These are phyloP conservation scores for Heliamphora pulchella DNA, from an alignment of 179 eudicot genomes.

Conservation along the genomic window DNA sequence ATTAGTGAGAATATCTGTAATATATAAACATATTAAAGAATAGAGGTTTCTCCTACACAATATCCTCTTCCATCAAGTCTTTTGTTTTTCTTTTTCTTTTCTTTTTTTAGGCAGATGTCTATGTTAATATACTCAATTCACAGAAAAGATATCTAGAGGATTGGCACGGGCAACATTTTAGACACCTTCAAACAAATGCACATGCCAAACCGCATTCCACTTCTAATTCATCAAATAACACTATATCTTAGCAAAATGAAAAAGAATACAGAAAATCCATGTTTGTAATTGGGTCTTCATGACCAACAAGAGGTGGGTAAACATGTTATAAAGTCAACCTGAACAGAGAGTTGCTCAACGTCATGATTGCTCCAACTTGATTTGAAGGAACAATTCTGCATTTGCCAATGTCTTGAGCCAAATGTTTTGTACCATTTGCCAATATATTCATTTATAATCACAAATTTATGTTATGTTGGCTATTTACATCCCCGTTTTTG, in stretches of 20 bases:
- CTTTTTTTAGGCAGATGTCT: not conserved
- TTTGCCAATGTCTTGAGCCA: too few species aligned
- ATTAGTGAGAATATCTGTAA: not conserved
- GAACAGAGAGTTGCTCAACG: not conserved
- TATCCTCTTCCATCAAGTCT: too few species aligned
- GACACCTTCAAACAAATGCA: too few species aligned
- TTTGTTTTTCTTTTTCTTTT: not conserved
- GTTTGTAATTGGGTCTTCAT: not conserved
- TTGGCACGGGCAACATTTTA: not conserved
- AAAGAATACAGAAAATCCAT: not conserved
- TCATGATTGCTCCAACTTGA: not conserved
- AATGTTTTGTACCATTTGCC: too few species aligned
- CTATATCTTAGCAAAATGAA: not conserved
- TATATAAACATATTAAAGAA: not conserved
- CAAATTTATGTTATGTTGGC: too few species aligned
- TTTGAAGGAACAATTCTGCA: not conserved
- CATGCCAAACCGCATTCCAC: not conserved
- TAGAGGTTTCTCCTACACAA: not conserved
- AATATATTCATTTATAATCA: too few species aligned
- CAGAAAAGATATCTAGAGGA: not conserved
- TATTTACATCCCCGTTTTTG: too few species aligned
- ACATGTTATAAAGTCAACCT: not conserved
- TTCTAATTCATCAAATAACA: too few species aligned
- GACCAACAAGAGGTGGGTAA: not conserved
- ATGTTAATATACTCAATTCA: not conserved